A percentile compares a stretch with the other conserved stretches of the same genome.
These are phyloP conservation scores for Crepidotus variabilis DNA, from an alignment of 768 basidiomycete species.

Conservation along the genomic window DNA sequence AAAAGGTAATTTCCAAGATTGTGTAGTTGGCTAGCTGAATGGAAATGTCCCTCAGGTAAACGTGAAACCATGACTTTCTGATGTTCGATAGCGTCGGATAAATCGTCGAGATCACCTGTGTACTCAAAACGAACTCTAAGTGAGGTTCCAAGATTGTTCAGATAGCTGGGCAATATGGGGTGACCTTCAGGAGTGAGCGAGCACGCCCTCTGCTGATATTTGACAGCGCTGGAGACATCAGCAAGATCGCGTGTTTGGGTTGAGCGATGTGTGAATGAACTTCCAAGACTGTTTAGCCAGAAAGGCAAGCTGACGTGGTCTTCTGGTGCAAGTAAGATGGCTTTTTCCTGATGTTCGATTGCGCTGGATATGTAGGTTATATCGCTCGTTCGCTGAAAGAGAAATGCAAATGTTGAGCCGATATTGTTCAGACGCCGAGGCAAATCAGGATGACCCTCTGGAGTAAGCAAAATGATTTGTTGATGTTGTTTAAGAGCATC, in stretches of 20 bases:
- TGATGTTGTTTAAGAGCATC: conserved; percentile 8
- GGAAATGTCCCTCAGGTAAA: too few relatives aligned
- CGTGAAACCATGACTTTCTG: too few relatives aligned
- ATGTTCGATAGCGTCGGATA: too few relatives aligned
- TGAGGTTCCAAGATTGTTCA: conserved; percentile 5
- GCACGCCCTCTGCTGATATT: conserved; percentile 5
- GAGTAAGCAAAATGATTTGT: neutral
- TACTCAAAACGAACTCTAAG: neutral
- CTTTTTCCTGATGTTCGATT: conserved; percentile 1
- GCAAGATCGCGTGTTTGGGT: conserved; percentile 9
- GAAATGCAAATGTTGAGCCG: neutral
- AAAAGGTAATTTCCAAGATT: too few relatives aligned
- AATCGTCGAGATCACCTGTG: too few relatives aligned
- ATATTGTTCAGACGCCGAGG: neutral
- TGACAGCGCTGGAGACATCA: conserved; percentile 8
- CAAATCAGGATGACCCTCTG: neutral
- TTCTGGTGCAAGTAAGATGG: neutral
- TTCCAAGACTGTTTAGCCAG: conserved; percentile 6
- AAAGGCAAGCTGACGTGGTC: conserved; percentile 3
- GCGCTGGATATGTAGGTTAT: conserved; percentile 3
- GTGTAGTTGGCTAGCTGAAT: too few relatives aligned
- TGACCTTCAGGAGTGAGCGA: neutral
- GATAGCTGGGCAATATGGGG: neutral
- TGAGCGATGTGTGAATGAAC: conserved; percentile 1
- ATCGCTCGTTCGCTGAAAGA: conserved; percentile 1